These are phyloP conservation scores for Ustilago trichophora DNA, from an alignment of 1,284 basidiomycete genomes.

Conservation along the genomic window DNA sequence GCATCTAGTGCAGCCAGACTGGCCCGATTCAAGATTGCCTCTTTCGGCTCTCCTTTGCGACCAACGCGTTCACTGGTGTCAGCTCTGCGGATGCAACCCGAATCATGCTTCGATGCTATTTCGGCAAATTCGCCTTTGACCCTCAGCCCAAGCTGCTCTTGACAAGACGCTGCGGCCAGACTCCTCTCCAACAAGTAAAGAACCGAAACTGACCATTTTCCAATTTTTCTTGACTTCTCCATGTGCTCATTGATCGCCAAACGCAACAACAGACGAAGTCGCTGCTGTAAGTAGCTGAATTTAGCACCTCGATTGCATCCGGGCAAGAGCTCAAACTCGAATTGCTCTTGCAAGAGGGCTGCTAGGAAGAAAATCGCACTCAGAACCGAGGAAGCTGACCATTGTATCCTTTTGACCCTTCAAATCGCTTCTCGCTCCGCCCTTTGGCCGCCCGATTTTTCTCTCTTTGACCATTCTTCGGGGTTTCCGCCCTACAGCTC, in stretches of 20 bases:
- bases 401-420: no score
- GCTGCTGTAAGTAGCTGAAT: constrained; percentile 59
- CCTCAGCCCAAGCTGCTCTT: not conserved
- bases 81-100: not conserved
- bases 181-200: not conserved
- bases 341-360: not conserved
- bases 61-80: not conserved
- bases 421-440: not conserved
- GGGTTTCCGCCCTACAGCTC: constrained; percentile 42
- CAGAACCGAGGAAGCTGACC: no score
- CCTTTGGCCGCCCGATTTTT: not conserved
- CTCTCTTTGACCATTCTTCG: constrained; percentile 1
- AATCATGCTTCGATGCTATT: not conserved
- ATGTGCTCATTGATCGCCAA: not conserved
- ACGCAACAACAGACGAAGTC: constrained; percentile 61
- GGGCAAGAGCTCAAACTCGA: not conserved
- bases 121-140: no score
- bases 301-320: not conserved
- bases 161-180: not conserved
- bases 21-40: no score
- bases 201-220: constrained; percentile 10
- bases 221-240: not conserved
- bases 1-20: no score
- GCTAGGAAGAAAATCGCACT: no score
- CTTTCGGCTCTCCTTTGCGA: no score